A percentile compares a stretch with the other conserved stretches of the same genome.
phyloP scores from a whole-genome alignment of 441 rosid genomes.

The Adansonia rubrostipa region DNA sequence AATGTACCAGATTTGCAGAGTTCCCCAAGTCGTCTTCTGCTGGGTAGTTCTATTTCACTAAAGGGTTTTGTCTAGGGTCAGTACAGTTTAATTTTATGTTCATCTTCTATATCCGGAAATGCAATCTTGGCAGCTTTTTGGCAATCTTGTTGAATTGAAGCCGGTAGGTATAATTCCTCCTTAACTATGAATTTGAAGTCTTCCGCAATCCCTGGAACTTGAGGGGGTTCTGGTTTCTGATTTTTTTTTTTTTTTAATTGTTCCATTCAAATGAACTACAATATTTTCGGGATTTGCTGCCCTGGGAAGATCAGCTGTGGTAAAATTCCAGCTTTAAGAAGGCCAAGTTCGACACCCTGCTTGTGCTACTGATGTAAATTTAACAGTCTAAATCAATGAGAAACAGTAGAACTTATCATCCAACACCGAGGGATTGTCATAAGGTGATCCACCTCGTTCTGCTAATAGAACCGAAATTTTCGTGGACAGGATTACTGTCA shows the following conservation, averaged over 20 bases:
- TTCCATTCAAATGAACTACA: conserved; percentile 61
- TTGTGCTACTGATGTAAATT: conserved; percentile 60
- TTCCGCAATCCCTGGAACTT: conserved; percentile 61
- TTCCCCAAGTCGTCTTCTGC: conserved; percentile 52
- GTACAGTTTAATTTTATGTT: conserved; percentile 46
- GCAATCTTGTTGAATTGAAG: conserved; percentile 53
- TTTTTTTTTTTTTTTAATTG: conserved; percentile 47
- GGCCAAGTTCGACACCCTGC: conserved; percentile 46
- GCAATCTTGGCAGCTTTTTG: conserved; percentile 61
- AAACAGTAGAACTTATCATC: conserved; percentile 49
- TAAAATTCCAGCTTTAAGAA: conserved; percentile 72
- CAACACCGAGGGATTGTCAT: conserved; percentile 40
- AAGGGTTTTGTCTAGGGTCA: conserved; percentile 60
- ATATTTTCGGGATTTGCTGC: conserved; percentile 51
- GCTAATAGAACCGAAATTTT: conserved; percentile 56
- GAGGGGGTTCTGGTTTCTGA: conserved; percentile 53
- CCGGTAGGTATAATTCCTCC: conserved; percentile 52
- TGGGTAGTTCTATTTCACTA: conserved; percentile 66
- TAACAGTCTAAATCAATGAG: conserved; percentile 56
- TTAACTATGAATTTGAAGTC: conserved; percentile 56
- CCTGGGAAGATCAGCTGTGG: conserved; percentile 73
- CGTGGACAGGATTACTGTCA: conserved; percentile 67
- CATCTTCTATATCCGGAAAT: conserved; percentile 63
- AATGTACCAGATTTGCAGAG: conserved; percentile 54
- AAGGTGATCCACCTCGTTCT: conserved; percentile 61